Evolutionary conservation across 2,329 filamentous ascomycete species (phyloP), one percentile per base, ranked within the genome.

Genomic region (Eutypa lata): DNA sequence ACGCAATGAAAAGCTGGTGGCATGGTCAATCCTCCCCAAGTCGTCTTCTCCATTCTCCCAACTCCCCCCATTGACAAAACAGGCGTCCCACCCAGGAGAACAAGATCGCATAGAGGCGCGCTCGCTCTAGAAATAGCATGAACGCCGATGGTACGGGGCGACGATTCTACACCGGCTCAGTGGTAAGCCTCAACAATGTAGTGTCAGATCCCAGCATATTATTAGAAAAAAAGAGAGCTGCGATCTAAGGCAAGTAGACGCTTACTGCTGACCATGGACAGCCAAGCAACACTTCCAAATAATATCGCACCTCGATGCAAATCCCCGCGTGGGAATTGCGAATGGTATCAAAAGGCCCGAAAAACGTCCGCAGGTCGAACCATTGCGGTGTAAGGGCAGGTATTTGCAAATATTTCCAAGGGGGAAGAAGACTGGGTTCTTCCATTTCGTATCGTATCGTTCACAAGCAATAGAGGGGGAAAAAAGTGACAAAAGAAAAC

Each of bases 401-500:
- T 45, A 28, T 45, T 45, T 45, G 18, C 42, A n/a, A 19, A 14
- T 24, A 45, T 45, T 45, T 45, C 22, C 22, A 16, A 45, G 16
- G 35, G 42, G 42, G 21, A 28, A 28, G 42, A 24, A 7, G 11
- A 24, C n/a, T 7, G 13, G 16, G 2, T 22, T 21, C 38, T 42
- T 42, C 38, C 38, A 22, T 22, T 24, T 45, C 42, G 42, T 45
- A 45, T 45, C 42, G 42, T 24, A 16, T 45, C 42, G 14, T 45
- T 16, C 14, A 24, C 21, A 45, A 45, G 42, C 42, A 45, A 28
- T 21, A 45, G 21, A n/a, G 16, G 4, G 35, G 45, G 47, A 47
- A 55, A 58, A 47, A 18, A 6, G 35, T 38, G 53, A 58, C 61
- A 68, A 65, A 68, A 59, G 61, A 65, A 64, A 57, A 68, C 58